Base-by-base conservation (phyloP, 1,139 yeast genomes). In the Pichia sp. region DNA sequence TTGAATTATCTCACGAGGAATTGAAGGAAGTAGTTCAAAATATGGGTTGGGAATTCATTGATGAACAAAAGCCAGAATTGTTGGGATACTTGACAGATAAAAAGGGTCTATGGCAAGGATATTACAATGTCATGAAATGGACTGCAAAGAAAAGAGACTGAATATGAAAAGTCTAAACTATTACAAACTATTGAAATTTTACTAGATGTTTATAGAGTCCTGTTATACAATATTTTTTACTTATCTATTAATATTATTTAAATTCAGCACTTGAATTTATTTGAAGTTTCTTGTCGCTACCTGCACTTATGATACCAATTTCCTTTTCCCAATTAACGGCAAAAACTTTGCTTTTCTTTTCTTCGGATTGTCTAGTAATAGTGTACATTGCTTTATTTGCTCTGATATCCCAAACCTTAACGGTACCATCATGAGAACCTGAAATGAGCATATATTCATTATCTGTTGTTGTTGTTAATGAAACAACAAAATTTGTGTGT, bases 371-470 rank as follows among this genome's bases (percentile, higher is more conserved):
- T 62, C 96, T 77, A 29, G 85, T 76, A 44, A 90, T 79, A n/a
- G 95, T 85, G 63, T 84, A 85, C 67, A 88, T 71, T n/a, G 95
- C 75, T 56, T 81, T 78, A 53, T 81, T 85, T 2, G 96, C 84
- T 58, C 99, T 79, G 10, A 90, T 76, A 64, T 92, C 99, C 99
- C 99, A 92, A 27, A 92, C 84, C 56, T 88, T 82, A 38, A 85
- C 94, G 2, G 95, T 85, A 29, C 97, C 97, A 64, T 92, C 99
- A 61, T 88, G 96, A 11, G 97, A 87, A 23, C 85, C 95, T 6
- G 95, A 85, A 27, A 87, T 79, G 58, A 92, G 75, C 81, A 87
- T 78, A 64, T 86, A 81, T 42, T 78, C 85, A 55, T 80, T 83
- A 51, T 75, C 77, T 9, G 95, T 92, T 31, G 33, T 31, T 5